A percentile compares a stretch with the other conserved stretches of the same genome.
Evolutionary conservation across 768 basidiomycete species (phyloP).

Genomic region (Leccinum imitatum): DNA sequence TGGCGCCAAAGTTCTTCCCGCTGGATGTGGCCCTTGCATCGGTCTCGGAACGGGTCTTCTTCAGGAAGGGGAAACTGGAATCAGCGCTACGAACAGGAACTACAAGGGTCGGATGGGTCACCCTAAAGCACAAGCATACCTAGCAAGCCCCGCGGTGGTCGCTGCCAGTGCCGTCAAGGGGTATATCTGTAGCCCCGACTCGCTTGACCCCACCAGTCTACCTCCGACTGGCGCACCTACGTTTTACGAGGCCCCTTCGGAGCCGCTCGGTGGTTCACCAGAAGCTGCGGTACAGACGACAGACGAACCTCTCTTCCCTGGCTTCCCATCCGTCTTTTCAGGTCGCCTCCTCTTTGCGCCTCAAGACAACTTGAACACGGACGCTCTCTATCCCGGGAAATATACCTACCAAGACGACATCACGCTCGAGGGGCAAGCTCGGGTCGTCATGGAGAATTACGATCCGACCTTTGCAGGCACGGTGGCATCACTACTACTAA

Average conservation of each 20-base stretch:
- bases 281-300: slow-evolving; percentile 25
- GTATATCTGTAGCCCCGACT: slow-evolving; percentile 81
- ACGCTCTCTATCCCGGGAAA: slow-evolving; percentile 98
- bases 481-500: slow-evolving; percentile 50
- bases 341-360: slow-evolving; percentile 91
- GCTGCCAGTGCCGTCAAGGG: slow-evolving; percentile 94
- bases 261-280: slow-evolving; percentile 30
- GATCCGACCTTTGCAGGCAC: slow-evolving; percentile 81
- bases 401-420: slow-evolving; percentile 99
- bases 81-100: slow-evolving; percentile 97
- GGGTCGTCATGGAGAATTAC: slow-evolving; percentile 99
- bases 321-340: slow-evolving; percentile 80
- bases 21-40: slow-evolving; percentile 98
- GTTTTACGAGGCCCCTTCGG: slow-evolving; percentile 50
- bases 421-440: slow-evolving; percentile 88
- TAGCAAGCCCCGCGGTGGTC: slow-evolving; percentile 95
- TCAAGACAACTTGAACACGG: slow-evolving; percentile 97
- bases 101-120: slow-evolving; percentile 99
- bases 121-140: slow-evolving; percentile 92
- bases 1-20: slow-evolving; percentile 90
- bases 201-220: slow-evolving; percentile 51
- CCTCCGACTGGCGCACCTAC: slow-evolving; percentile 54
- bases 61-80: slow-evolving; percentile 93
- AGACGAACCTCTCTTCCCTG: slow-evolving; percentile 68
- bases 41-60: slow-evolving; percentile 91